Percentiles rank a stretch among this genome's conserved stretches.
These are phyloP conservation scores for Hypoxylon sp. DNA, from an alignment of 2,329 filamentous ascomycete species.

Conservation along the genomic window DNA sequence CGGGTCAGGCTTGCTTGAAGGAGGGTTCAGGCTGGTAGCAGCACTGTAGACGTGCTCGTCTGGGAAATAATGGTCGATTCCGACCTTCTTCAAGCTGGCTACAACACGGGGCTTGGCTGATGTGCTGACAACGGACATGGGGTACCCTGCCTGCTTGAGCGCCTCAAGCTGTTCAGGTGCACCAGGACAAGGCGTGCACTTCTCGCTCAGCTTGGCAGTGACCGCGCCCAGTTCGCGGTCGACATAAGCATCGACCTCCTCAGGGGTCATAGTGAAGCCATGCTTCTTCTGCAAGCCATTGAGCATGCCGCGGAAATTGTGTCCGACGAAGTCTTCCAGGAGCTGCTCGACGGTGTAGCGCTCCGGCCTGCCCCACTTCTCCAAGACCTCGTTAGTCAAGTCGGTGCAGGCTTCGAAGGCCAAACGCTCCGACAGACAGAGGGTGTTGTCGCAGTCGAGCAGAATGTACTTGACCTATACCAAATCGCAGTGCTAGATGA, in stretches of 20 bases:
- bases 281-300: slow-evolving; percentile 77
- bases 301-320: slow-evolving; percentile 86
- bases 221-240: slow-evolving; percentile 78
- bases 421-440: slow-evolving; percentile 81
- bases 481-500: slow-evolving; percentile 30
- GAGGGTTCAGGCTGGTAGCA: slow-evolving; percentile 75
- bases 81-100: slow-evolving; percentile 77
- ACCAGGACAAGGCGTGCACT: slow-evolving; percentile 73
- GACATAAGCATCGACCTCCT: slow-evolving; percentile 76
- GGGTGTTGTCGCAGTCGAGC: slow-evolving; percentile 79
- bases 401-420: slow-evolving; percentile 84
- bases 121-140: slow-evolving; percentile 78
- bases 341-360: slow-evolving; percentile 79
- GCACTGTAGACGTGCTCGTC: slow-evolving; percentile 78
- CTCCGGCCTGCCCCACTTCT: slow-evolving; percentile 70
- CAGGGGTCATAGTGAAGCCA: slow-evolving; percentile 72
- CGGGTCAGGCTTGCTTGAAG: slow-evolving; percentile 83
- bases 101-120: slow-evolving; percentile 78
- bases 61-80: slow-evolving; percentile 78
- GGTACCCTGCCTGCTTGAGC: slow-evolving; percentile 72
- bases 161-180: slow-evolving; percentile 72
- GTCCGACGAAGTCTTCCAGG: slow-evolving; percentile 80
- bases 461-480: slow-evolving; percentile 72
- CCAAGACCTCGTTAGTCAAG: slow-evolving; percentile 80
- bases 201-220: slow-evolving; percentile 75